Conservation (phyloP, 1,284 basidiomycete genomes). For the Ganoderma multipileum region DNA sequence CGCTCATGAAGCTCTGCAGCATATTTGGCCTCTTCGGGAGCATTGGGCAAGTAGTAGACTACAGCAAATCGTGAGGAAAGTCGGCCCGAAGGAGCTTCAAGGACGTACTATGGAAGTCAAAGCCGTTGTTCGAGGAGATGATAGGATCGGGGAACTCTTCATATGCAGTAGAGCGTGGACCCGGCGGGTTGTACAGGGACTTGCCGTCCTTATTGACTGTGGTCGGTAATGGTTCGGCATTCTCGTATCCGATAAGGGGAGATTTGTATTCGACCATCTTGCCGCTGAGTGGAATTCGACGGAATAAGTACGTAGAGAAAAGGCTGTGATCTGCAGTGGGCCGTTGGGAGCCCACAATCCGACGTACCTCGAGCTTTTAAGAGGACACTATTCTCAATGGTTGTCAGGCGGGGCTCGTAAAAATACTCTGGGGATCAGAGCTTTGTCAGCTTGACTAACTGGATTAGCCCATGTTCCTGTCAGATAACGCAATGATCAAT, state of each 20-base stretch:
- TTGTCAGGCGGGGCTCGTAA: too few relatives aligned
- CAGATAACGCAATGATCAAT: background rate
- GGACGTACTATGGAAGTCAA: slow-evolving; percentile 71
- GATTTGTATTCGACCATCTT: slow-evolving; percentile 38
- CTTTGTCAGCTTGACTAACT: background rate
- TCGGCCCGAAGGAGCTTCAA: background rate
- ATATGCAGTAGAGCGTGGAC: slow-evolving; percentile 55
- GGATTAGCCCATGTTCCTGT: background rate
- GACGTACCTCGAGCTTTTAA: background rate
- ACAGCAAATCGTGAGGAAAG: background rate
- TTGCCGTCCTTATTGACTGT: slow-evolving; percentile 63
- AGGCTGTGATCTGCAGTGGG: background rate
- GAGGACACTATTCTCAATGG: background rate
- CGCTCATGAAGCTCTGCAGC: slow-evolving; percentile 69
- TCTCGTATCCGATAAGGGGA: slow-evolving; percentile 53
- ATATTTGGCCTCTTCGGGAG: slow-evolving; percentile 53
- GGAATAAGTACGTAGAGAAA: background rate
- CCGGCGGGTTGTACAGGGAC: slow-evolving; percentile 57
- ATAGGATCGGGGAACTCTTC: slow-evolving; percentile 62
- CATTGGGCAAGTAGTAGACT: slow-evolving; percentile 71
- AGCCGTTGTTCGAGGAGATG: slow-evolving; percentile 58
- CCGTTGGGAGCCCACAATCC: background rate
- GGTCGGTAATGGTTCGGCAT: slow-evolving; percentile 55
- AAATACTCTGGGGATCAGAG: too few relatives aligned
- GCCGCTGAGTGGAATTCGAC: background rate